A percentile compares a stretch with the other conserved stretches of the same genome.
These are phyloP conservation scores for Fragaria nilgerrensis DNA, from an alignment of 306 rosid genomes.

Conservation along the genomic window DNA sequence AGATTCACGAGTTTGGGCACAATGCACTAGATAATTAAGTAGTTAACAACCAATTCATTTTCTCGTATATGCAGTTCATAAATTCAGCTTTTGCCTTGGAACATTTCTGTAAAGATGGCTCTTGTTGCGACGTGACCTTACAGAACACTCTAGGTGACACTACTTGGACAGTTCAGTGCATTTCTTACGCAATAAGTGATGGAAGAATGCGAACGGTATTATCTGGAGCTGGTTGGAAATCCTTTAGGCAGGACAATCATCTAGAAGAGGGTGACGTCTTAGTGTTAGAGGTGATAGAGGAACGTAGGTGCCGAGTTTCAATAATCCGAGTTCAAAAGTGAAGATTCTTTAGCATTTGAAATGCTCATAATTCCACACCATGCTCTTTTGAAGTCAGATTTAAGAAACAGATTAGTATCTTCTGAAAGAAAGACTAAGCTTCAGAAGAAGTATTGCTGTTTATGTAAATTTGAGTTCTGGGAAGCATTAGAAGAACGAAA, in stretches of 20 bases:
- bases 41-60: not conserved
- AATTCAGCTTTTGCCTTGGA: not conserved
- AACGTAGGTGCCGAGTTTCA: not conserved
- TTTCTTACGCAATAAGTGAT: not conserved
- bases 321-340: not conserved
- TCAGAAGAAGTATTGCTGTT: not conserved
- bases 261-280: not conserved
- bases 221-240: conserved; percentile 1
- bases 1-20: not conserved
- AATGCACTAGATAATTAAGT: not conserved
- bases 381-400: not conserved
- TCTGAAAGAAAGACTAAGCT: not conserved
- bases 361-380: not conserved
- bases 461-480: not conserved
- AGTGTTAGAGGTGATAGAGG: conserved; percentile 1
- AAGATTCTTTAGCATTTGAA: not conserved
- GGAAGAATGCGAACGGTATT: conserved; percentile 1
- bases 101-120: not conserved
- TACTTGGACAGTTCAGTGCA: not conserved
- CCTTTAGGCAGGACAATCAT: not conserved
- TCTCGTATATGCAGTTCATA: not conserved
- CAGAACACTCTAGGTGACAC: not conserved
- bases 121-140: not conserved
- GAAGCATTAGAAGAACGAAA: not conserved
- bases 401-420: not conserved